phyloP scores from a whole-genome alignment of 441 rosid species.

The Croton laevigatus region DNA sequence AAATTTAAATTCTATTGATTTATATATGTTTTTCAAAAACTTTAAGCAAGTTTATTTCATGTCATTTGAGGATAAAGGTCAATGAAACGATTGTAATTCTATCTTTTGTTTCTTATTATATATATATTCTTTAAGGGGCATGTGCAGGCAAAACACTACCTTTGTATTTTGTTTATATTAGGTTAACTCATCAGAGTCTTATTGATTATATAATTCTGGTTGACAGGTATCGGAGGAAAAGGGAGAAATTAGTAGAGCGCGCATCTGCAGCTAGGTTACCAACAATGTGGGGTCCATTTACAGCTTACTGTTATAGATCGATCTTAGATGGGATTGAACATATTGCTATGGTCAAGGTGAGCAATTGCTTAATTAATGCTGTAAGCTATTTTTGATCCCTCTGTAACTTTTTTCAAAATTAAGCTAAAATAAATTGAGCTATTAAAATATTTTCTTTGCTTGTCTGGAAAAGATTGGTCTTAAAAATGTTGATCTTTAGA shows the following conservation, averaged over 20 bases:
- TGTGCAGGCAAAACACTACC: too few relatives aligned
- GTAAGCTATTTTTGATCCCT: not conserved
- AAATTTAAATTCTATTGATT: not conserved
- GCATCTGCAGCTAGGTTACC: conserved; percentile 79
- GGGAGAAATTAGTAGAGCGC: conserved; percentile 66
- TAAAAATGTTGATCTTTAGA: too few relatives aligned
- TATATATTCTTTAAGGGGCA: not conserved
- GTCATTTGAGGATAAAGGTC: not conserved
- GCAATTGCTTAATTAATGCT: conserved; percentile 14
- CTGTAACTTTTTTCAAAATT: not conserved
- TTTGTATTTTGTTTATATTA: not conserved
- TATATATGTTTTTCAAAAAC: not conserved
- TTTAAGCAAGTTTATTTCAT: not conserved
- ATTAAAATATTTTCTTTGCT: not conserved
- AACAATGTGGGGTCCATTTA: conserved; percentile 90
- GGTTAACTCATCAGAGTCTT: not conserved
- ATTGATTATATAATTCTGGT: conserved; percentile 9
- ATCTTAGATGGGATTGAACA: conserved; percentile 83
- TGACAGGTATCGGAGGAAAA: conserved; percentile 75
- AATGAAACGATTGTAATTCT: too few relatives aligned
- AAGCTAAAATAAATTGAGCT: not conserved
- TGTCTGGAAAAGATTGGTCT: not conserved
- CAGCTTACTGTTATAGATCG: conserved; percentile 76
- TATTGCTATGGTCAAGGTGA: conserved; percentile 96
- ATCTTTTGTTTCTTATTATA: not conserved